Conservation (phyloP, 306 rosid genomes). For the Gleditsia sinensis region DNA sequence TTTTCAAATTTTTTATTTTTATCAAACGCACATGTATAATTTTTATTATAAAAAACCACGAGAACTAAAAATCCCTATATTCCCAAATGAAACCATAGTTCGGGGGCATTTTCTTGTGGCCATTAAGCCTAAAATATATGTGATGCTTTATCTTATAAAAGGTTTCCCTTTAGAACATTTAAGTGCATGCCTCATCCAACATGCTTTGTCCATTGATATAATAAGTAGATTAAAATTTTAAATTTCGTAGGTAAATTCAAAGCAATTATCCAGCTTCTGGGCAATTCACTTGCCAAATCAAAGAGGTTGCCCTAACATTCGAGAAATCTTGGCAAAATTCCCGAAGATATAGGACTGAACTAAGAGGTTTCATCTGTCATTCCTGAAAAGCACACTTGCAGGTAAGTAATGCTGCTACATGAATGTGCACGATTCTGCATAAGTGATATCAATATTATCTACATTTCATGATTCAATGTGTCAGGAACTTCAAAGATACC, state of each 20-base stretch:
- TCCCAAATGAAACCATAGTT: no score
- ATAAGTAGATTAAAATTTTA: neutral
- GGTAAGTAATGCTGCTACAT: neutral
- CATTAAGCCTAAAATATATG: neutral
- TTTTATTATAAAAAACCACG: no score
- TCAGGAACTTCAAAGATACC: neutral
- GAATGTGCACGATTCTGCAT: neutral
- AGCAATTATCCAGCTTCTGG: neutral
- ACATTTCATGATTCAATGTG: neutral
- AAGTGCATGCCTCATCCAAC: neutral
- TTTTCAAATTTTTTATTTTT: no score
- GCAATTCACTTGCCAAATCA: neutral
- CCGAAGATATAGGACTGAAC: slow-evolving; percentile 16
- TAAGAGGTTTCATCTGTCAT: slow-evolving; percentile 13
- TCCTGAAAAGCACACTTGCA: neutral
- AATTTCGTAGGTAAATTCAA: neutral
- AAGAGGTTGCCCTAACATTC: neutral
- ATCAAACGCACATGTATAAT: no score
- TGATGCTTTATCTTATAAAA: neutral
- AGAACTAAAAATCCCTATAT: no score
- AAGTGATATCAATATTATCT: neutral
- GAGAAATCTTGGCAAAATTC: neutral
- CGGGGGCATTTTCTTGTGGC: no score
- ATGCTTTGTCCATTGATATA: neutral
- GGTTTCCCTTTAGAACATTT: neutral